phyloP scores from a whole-genome alignment of 2,329 filamentous ascomycete species.

The Aspergillus fructus region DNA sequence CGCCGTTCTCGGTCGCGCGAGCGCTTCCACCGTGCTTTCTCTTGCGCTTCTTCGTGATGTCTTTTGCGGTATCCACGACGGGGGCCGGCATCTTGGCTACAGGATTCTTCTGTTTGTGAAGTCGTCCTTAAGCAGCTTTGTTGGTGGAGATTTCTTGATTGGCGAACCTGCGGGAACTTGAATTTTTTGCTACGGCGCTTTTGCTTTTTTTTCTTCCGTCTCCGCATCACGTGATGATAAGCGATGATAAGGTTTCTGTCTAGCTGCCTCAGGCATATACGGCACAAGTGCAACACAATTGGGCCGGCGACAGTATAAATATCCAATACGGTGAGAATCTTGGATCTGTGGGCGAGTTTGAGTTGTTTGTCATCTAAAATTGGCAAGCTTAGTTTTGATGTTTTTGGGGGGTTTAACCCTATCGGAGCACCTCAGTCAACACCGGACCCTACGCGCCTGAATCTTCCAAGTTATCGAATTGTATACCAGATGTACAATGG shows the following conservation, averaged over 20 bases:
- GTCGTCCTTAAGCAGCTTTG: conserved; percentile 6
- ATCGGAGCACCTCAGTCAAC: too few relatives aligned
- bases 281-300: not conserved
- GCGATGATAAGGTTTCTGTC: not conserved
- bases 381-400: too few relatives aligned
- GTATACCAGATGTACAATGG: too few relatives aligned
- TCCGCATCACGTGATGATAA: conserved; percentile 36
- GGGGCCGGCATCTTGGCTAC: conserved; percentile 30
- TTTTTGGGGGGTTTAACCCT: too few relatives aligned
- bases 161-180: conserved; percentile 10
- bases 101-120: conserved; percentile 7
- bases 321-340: too few relatives aligned
- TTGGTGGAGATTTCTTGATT: conserved; percentile 9
- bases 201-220: conserved; percentile 28
- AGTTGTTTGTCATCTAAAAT: too few relatives aligned
- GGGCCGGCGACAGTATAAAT: too few relatives aligned
- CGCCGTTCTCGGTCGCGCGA: conserved; percentile 27
- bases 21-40: conserved; percentile 39
- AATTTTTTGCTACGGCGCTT: conserved; percentile 17
- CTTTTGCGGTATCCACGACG: conserved; percentile 38
- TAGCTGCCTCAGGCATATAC: conserved; percentile 18
- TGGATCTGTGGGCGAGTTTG: too few relatives aligned
- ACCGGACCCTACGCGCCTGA: too few relatives aligned
- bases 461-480: too few relatives aligned
- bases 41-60: conserved; percentile 46